Evolutionary conservation across 441 rosid genomes (phyloP), one percentile per base, ranked within the genome.

Genomic region (Populus hybrid): DNA sequence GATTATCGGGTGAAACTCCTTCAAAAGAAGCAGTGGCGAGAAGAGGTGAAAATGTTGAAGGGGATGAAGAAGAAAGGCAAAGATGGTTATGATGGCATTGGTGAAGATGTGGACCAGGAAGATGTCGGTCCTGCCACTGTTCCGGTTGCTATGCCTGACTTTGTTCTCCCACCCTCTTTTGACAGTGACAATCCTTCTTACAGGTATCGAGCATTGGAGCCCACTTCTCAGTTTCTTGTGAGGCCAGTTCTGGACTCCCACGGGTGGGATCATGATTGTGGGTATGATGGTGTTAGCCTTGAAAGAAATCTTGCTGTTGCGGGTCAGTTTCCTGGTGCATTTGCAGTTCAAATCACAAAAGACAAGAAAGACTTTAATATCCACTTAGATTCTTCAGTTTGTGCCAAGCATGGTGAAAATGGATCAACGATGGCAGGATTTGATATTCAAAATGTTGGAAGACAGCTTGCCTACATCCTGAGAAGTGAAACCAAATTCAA

Each of bases 21-120:
- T 50, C 89, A 88, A 77, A 90, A 88, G 82, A 91, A 87, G 82
- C 95, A 91, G 75, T 90, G 90, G 95, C 86, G 80, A 76, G 93
- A 89, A 73, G 88, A 86, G 82, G 36, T 84, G 34, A 79, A 73
- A 74, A 83, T 83, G 69, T 64, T 77, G 80, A 83, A 77, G 75
- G 86, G 77, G 78, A 78, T 82, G 63, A 89, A 85, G 88, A 86
- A 88, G 85, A 87, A 82, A 79, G 87, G 87, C 70, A 30, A 30
- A 30, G 32, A 30, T 30, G 32, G 32, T 30, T 30, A 30, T 30
- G 5, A 30, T 30, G 32, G 83, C 28, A 38, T 21, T 36, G 80
- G 80, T 68, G 88, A 89, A 80, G 84, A 82, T 75, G 82, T 16
- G 32, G 84, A 83, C 26, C 53, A 23, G 3, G 89, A 88, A 75